Base-by-base conservation (phyloP, 1,284 basidiomycete genomes). In the Moesziomyces sp. region DNA sequence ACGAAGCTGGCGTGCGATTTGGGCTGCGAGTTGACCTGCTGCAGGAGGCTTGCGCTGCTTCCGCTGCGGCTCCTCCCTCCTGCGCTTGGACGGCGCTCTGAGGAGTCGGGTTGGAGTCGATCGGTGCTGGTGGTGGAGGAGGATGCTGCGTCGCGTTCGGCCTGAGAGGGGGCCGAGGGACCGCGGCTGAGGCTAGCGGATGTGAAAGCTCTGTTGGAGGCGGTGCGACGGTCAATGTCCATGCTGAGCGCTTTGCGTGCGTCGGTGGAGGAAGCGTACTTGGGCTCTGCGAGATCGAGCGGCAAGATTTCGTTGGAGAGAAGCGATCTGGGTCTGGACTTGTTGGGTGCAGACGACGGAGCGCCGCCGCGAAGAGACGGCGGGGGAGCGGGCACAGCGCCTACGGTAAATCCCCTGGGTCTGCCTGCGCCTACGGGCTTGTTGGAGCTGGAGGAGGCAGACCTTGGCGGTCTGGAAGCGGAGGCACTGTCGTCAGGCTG, bases 1-100 rank as follows among this genome's bases (percentile, higher is more conserved):
- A 80, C 80, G 43, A 81, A 81, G 64, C 70, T 74, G 49, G 79
- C 79, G 43, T 78, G 74, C 18, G 74, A 77, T 35, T 73, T 69
- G 35, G 77, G 77, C 24, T 76, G 76, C 24, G 66, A 63, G 35
- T 79, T 78, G 35, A 78, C 76, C 48, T 79, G 78, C 28, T 78
- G 77, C 52, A 80, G 52, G 30, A 81, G 61, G 42, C 79, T 79
- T 21, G 79, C 73, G 24, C 64, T 74, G 58, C 78, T 79, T 16
- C 76, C 79, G 59, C 79, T 81, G 2, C 78, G 63, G 61, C 76
- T 76, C 43, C 79, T 71, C 23, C 58, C 50, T 13, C 70, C 70
- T 13, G 67, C 40, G 43, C 70, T 73, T 0, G 70, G 70, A 23
- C 64, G 64, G 19, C 70, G 64, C 11, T 73, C 70, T 24, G 35